Percentiles rank a stretch among this genome's conserved stretches.
Conservation (phyloP, 495 filamentous ascomycete genomes). For the Daldinia bambusicola region DNA sequence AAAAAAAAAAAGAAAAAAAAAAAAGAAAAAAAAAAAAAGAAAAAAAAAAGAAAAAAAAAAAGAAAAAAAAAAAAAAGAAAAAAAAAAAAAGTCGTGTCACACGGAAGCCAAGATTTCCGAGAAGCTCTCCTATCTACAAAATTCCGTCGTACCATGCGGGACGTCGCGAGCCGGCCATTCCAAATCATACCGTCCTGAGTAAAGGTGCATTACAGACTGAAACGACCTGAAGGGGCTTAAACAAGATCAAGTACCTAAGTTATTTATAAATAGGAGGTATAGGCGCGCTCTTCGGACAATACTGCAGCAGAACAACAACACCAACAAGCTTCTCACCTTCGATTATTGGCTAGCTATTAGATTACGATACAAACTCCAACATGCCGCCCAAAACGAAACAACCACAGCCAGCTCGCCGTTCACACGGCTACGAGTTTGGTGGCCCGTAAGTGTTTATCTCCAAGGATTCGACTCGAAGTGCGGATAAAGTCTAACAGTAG, state of each 20-base stretch:
- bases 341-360: not conserved
- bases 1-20: not conserved
- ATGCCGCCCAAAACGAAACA: conserved; percentile 38
- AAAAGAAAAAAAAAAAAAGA: conserved; percentile 1
- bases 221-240: not conserved
- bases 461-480: not conserved
- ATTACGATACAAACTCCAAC: not conserved
- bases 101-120: conserved; percentile 37
- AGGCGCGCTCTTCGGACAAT: not conserved
- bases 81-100: conserved; percentile 28
- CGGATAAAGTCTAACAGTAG: conserved; percentile 17
- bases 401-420: conserved; percentile 17
- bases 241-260: not conserved
- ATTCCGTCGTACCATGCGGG: conserved; percentile 29
- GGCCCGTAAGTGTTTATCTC: conserved; percentile 76
- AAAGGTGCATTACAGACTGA: not conserved
- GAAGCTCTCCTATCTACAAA: conserved; percentile 6
- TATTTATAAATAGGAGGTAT: conserved; percentile 1
- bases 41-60: conserved; percentile 4
- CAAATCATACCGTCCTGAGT: not conserved
- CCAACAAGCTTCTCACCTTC: not conserved
- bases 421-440: conserved; percentile 77
- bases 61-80: not conserved
- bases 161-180: conserved; percentile 15
- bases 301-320: not conserved